Evolutionary conservation across 768 basidiomycete genomes (phyloP), one percentile per base, ranked within the genome.

Genomic region (Clitopilus hobsonii): DNA sequence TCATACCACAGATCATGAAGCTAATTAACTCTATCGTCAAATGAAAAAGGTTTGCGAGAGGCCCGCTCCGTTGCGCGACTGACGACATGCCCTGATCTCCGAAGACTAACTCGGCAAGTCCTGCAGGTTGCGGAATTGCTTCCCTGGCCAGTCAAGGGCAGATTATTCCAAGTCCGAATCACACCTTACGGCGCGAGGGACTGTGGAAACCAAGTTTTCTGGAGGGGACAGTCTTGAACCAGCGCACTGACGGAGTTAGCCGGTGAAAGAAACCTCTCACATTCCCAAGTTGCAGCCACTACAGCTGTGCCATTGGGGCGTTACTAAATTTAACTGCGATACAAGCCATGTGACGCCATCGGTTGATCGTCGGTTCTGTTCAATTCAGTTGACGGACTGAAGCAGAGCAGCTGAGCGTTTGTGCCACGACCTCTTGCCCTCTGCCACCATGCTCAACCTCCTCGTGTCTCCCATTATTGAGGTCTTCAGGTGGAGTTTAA

Each of bases 201-300:
- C 79, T 80, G 82, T 80, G 85, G 82, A 78, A 72, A 87, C 89
- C 88, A 90, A 91, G 86, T 90, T 91, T 89, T 91, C 89, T 83
- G 87, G 88, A 90, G 89, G 88, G 86, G 86, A 84, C 84, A 80
- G 88, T 79, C 87, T 91, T 87, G 89, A 91, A 90, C 86, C 85
- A 88, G 89, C 89, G 89, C 89, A 83, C 89, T 80, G 69, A 74
- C 77, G 81, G 73, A 70, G 62, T 69, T 41, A 59, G 69, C 81
- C 87, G 83, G 81, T 88, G 73, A 72, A 57, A 70, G 70, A 71
- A 79, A 81, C 78, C 81, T 78, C 73, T 73, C 84, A 75, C 88
- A 91, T 90, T 85, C 89, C 89, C 83, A 76, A 77, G 63, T 87
- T 76, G 73, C 81, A 86, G 86, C 88, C 89, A 63, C 69, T 81